These are phyloP conservation scores for Pyrus hybrid DNA, from an alignment of 331 rosid species.

Conservation along the genomic window DNA sequence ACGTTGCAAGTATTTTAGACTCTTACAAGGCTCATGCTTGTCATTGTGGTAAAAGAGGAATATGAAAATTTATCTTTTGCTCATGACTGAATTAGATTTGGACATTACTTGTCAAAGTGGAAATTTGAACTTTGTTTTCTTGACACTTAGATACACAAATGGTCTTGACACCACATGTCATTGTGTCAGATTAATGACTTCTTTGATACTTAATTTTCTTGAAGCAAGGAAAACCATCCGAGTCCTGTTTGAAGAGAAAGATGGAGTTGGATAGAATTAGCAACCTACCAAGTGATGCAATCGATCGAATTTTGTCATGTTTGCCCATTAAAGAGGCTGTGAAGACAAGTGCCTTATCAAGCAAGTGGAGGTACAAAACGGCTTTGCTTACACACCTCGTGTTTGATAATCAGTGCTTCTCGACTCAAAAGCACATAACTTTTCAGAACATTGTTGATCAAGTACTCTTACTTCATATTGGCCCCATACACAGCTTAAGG, in stretches of 20 bases:
- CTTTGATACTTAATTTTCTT: too few species aligned
- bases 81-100: not conserved
- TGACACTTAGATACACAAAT: too few species aligned
- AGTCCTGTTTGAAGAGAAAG: slow-evolving; percentile 4
- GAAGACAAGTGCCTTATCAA: slow-evolving; percentile 43
- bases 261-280: slow-evolving; percentile 37
- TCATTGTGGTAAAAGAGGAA: not conserved
- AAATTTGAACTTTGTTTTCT: not conserved
- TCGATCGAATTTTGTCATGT: slow-evolving; percentile 31
- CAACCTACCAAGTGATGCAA: slow-evolving; percentile 34
- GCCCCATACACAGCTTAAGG: slow-evolving; percentile 34
- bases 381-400: slow-evolving; percentile 32
- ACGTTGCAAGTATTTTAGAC: too few species aligned
- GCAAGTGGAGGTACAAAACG: slow-evolving; percentile 57
- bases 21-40: too few species aligned
- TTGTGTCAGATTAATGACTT: too few species aligned
- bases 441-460: slow-evolving; percentile 35
- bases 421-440: slow-evolving; percentile 19
- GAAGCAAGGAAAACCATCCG: slow-evolving; percentile 17
- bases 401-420: slow-evolving; percentile 27
- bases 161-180: too few species aligned
- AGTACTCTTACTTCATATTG: slow-evolving; percentile 33
- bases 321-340: slow-evolving; percentile 40
- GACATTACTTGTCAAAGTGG: not conserved
- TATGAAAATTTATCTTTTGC: too few species aligned